phyloP scores from a whole-genome alignment of 2,329 filamentous ascomycete species.

The Microcyclosporella mali region DNA sequence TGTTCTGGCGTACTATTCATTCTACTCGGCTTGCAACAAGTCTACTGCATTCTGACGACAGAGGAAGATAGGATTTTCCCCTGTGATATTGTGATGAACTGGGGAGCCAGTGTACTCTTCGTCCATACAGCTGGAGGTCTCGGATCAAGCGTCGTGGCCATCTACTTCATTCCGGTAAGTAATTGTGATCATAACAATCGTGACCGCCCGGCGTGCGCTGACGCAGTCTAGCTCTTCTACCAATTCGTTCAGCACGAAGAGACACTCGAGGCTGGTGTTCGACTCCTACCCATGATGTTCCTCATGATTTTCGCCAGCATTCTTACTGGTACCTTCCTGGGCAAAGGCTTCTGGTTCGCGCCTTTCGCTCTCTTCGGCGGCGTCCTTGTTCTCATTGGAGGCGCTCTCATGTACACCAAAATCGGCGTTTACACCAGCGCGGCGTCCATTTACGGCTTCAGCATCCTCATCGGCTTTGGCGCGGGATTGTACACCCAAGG shows the following conservation, averaged over 20 bases:
- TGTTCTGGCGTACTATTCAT: constrained; percentile 41
- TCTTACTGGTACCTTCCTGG: not conserved
- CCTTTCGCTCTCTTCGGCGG: constrained; percentile 11
- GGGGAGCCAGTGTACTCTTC: constrained; percentile 2
- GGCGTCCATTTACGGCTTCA: constrained; percentile 11
- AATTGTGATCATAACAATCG: no score
- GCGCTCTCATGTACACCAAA: constrained; percentile 23
- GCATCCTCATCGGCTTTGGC: constrained; percentile 5
- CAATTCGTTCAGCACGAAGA: constrained; percentile 45
- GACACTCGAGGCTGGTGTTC: constrained; percentile 37
- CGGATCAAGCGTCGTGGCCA: constrained; percentile 15
- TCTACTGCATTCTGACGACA: no score
- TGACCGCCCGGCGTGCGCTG: no score
- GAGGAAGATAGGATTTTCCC: constrained; percentile 35
- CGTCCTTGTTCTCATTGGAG: constrained; percentile 7
- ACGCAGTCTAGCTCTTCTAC: no score
- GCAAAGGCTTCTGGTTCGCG: not conserved
- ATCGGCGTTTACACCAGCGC: constrained; percentile 5
- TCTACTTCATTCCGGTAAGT: constrained; percentile 53
- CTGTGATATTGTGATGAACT: not conserved
- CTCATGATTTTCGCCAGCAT: constrained; percentile 5
- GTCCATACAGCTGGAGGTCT: not conserved
- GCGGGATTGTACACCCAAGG: constrained; percentile 32
- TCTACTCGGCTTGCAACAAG: constrained; percentile 44
- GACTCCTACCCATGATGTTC: constrained; percentile 33